phyloP scores from a whole-genome alignment of 441 rosid species.

The Oxalis stricta region DNA sequence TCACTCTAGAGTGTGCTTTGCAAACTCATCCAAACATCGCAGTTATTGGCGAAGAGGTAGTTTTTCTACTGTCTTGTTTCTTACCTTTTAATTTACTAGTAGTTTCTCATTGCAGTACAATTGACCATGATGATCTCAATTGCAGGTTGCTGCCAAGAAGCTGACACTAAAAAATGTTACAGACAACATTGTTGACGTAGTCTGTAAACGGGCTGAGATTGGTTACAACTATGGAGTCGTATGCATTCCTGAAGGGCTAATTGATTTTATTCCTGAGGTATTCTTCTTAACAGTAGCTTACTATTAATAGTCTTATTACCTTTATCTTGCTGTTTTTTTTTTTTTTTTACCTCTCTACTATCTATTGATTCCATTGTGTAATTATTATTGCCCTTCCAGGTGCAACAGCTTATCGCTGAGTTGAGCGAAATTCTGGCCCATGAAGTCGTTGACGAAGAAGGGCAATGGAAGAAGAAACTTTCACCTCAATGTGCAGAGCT shows the following conservation, averaged over 20 bases:
- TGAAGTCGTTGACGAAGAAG: slow-evolving; percentile 67
- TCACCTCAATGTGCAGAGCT: slow-evolving; percentile 53
- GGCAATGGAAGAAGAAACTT: slow-evolving; percentile 86
- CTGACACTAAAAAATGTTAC: slow-evolving; percentile 82
- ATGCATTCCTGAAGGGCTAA: slow-evolving; percentile 93
- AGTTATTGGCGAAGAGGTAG: slow-evolving; percentile 96
- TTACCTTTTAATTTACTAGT: slow-evolving; percentile 1
- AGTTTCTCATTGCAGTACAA: not conserved
- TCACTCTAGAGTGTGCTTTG: slow-evolving; percentile 94
- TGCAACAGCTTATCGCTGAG: slow-evolving; percentile 80
- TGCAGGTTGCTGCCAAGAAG: slow-evolving; percentile 86
- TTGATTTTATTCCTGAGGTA: slow-evolving; percentile 98
- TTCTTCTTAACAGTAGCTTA: not conserved
- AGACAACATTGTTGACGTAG: slow-evolving; percentile 71
- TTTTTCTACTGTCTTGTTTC: not conserved
- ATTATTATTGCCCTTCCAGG: slow-evolving; percentile 30
- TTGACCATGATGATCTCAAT: slow-evolving; percentile 4
- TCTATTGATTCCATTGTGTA: not conserved
- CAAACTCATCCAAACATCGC: slow-evolving; percentile 97
- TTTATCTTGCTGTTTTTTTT: not conserved
- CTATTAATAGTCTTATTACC: slow-evolving; percentile 1
- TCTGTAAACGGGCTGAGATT: slow-evolving; percentile 65
- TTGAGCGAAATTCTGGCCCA: slow-evolving; percentile 85
- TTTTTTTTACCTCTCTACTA: not conserved
- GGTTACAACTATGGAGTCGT: slow-evolving; percentile 93